Percentiles rank a stretch among this genome's conserved stretches.
These are phyloP conservation scores for Firmiana major DNA, from an alignment of 345 rosid species.

Conservation along the genomic window DNA sequence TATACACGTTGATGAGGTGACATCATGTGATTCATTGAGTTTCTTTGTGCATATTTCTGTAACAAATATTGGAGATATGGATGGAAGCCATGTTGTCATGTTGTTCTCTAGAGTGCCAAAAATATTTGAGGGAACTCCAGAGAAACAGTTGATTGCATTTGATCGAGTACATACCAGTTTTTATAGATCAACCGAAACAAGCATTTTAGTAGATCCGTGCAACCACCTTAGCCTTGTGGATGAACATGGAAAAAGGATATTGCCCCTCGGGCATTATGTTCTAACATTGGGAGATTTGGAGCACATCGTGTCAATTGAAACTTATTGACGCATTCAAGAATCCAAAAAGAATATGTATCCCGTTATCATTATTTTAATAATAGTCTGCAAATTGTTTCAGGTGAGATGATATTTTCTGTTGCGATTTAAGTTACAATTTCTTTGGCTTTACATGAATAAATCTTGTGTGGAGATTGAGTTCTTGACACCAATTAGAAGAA, in stretches of 20 bases:
- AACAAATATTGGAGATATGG: constrained; percentile 53
- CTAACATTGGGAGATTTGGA: constrained; percentile 55
- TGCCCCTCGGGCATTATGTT: constrained; percentile 58
- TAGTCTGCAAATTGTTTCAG: not conserved
- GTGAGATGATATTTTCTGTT: not conserved
- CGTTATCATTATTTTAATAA: not conserved
- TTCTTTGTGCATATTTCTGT: constrained; percentile 49
- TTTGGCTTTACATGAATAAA: not conserved
- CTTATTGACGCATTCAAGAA: constrained; percentile 16
- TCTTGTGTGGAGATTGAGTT: not conserved
- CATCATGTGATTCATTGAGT: constrained; percentile 48
- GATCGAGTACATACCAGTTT: constrained; percentile 61
- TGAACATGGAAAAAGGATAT: constrained; percentile 50
- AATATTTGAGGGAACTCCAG: constrained; percentile 44
- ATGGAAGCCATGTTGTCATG: constrained; percentile 75
- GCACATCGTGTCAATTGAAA: constrained; percentile 46
- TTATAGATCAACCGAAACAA: constrained; percentile 33
- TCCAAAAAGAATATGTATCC: not conserved
- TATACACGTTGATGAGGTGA: constrained; percentile 28
- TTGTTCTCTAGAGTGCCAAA: constrained; percentile 54
- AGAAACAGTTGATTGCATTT: constrained; percentile 71
- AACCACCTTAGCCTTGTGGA: constrained; percentile 59
- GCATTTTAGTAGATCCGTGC: constrained; percentile 68
- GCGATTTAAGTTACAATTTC: not conserved
- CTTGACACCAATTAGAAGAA: not conserved